phyloP scores from a whole-genome alignment of 2,329 filamentous ascomycete species.

The Xylaria polymorpha region DNA sequence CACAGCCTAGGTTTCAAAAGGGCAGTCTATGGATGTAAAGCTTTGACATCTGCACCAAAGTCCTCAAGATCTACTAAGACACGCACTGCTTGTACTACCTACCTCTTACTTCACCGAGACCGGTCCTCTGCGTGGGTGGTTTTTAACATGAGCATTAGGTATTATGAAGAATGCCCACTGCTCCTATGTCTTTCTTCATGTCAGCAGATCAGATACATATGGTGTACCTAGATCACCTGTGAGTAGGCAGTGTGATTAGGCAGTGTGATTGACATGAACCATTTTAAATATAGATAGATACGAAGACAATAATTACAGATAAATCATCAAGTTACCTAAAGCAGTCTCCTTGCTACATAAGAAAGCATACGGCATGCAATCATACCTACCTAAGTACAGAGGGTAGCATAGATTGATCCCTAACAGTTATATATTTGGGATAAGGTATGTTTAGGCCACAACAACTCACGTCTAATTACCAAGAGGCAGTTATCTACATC shows the following conservation, averaged over 20 bases:
- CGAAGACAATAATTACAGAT: no score
- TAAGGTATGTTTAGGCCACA: neutral
- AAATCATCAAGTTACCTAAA: neutral
- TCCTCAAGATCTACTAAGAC: neutral
- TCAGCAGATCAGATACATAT: neutral
- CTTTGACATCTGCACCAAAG: neutral
- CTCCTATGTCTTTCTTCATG: neutral
- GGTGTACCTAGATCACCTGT: neutral
- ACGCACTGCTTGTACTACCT: neutral
- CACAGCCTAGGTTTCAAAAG: neutral
- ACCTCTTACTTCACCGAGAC: neutral
- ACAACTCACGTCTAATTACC: no score
- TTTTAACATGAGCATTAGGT: neutral
- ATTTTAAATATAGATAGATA: no score
- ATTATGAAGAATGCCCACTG: neutral
- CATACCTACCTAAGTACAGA: no score
- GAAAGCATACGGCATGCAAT: neutral
- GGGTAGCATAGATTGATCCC: neutral
- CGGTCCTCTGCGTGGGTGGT: neutral
- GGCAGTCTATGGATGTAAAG: neutral
- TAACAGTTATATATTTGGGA: neutral
- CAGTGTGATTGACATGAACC: neutral
- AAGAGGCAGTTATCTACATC: no score
- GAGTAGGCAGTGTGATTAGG: neutral
- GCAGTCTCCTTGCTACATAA: neutral